Conservation (phyloP, 2,329 filamentous ascomycete genomes). For the Xenoacremonium recifei region DNA sequence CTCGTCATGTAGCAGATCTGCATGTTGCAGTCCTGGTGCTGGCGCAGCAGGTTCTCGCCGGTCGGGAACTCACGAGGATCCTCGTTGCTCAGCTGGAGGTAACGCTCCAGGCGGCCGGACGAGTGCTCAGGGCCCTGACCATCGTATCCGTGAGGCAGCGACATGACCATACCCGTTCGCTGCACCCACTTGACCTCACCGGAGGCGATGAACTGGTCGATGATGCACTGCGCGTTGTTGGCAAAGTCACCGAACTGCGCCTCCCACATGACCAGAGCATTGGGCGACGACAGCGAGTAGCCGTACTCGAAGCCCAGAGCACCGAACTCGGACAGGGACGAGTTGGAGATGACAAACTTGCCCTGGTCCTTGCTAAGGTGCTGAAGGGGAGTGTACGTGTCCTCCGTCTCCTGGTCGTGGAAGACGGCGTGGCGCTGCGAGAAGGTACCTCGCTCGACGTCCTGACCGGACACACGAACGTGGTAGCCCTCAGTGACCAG, state of each 20-base stretch:
- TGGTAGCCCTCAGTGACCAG: conserved; percentile 93
- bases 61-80: conserved; percentile 91
- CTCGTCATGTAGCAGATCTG: conserved; percentile 98
- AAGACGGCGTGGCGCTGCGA: conserved; percentile 96
- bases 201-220: conserved; percentile 97
- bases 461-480: conserved; percentile 95
- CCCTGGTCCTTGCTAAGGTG: conserved; percentile 87
- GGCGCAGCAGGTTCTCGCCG: conserved; percentile 85
- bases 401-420: conserved; percentile 94
- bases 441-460: conserved; percentile 99
- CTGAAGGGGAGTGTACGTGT: conserved; percentile 89
- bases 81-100: conserved; percentile 95
- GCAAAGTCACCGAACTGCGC: conserved; percentile 99
- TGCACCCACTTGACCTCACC: conserved; percentile 99
- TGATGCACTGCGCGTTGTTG: conserved; percentile 98
- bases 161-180: conserved; percentile 93
- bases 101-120: conserved; percentile 94
- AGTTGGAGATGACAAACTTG: conserved; percentile 96
- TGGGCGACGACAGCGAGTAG: conserved; percentile 94
- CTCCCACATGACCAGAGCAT: conserved; percentile 98
- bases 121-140: conserved; percentile 98
- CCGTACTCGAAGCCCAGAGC: conserved; percentile 97
- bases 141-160: conserved; percentile 95
- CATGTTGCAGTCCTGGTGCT: conserved; percentile 99
- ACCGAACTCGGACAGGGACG: conserved; percentile 69